Evolutionary conservation across 495 filamentous ascomycete species (phyloP), one percentile per base, ranked within the genome.

Genomic region (Aspergillus leporis): DNA sequence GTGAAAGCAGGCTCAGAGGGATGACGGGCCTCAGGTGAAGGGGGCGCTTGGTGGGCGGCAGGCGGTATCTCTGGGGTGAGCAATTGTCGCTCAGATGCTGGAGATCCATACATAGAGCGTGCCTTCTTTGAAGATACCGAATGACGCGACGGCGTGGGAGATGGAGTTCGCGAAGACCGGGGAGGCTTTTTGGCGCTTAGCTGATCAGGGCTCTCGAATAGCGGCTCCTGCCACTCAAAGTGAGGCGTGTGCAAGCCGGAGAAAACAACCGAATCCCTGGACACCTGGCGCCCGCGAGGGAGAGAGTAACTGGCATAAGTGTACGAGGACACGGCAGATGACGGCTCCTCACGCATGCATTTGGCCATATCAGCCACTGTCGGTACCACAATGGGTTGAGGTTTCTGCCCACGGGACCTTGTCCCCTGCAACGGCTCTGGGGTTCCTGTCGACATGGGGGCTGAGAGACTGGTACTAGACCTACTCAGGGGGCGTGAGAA

Each of bases 401-500:
- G 77, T 40, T 73, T 76, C 60, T 71, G 69, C 10, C 67, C 54
- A 9, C 77, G 73, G 18, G 59, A 50, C 14, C 41, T 56, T 16
- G 56, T 53, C 8, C 50, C 53, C 7, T 57, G 25, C 13, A 48
- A 31, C 18, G 57, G 53, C 45, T 71, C 73, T 5, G 67, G 68
- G 52, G 46, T 64, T 51, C 56, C 75, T 61, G 30, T 77, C 8
- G 65, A 57, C 34, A 66, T 59, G 1, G 74, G 69, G 0, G 71
- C 71, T 8, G 75, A 85, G 14, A 90, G 82, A 48, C 83, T 86
- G 6, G 77, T 74, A 55, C 87, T 88, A 9, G 88, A 86, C 60
- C 91, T 83, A 71, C 94, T 97, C 30, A 94, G 62, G 3, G 94
- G 94, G 7, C 94, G 80, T 3, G 94, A 97, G 71, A 98, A 98